Base-by-base conservation (phyloP, 805 yeast genomes). In the Jamesozyma hellenica region DNA sequence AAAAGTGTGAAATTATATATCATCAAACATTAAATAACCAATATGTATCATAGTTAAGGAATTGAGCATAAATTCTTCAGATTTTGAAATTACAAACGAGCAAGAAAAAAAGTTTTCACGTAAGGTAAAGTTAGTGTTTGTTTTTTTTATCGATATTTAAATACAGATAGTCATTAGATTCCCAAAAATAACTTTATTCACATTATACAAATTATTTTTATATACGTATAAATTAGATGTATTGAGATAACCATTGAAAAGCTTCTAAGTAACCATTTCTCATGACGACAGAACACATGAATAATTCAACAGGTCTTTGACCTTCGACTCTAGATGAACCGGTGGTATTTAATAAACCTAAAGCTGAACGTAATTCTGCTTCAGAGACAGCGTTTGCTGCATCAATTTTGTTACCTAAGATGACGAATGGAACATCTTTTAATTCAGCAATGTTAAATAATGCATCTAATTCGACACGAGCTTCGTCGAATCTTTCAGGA, bases 231-330 rank as follows among this genome's bases (percentile, higher is more conserved):
- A 27, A 27, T 60, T 74, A 90, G 55, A 90, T 90, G 67, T 83
- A 90, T 69, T 92, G 95, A 46, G 96, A 86, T 59, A 92, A 77
- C 97, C 96, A 92, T 74, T 86, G 83, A 76, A 92, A 87, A 47
- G 95, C 98, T 55, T 92, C 97, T 45, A 95, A 94, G 65, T 92
- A 92, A 55, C 98, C 99, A 65, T 85, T 88, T 75, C 97, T 85
- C 95, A 88, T 83, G 41, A 88, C 96, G 49, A 92, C 95, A 21
- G 96, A 86, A 66, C 95, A 90, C 97, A 92, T 92, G 66, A 77
- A 92, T 34, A 92, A 77, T 69, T 92, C 99, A 42, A 90, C 78
- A 37, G 99, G 97, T 70, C 98, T 82, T 48, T 74, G 74, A 45
- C 71, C 76, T 45, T 78, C 81, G 32, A 75, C 76, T 45, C 75